Evolutionary conservation across 139 green algal genomes (phyloP).

Genomic region (Picochlorum sp.): DNA sequence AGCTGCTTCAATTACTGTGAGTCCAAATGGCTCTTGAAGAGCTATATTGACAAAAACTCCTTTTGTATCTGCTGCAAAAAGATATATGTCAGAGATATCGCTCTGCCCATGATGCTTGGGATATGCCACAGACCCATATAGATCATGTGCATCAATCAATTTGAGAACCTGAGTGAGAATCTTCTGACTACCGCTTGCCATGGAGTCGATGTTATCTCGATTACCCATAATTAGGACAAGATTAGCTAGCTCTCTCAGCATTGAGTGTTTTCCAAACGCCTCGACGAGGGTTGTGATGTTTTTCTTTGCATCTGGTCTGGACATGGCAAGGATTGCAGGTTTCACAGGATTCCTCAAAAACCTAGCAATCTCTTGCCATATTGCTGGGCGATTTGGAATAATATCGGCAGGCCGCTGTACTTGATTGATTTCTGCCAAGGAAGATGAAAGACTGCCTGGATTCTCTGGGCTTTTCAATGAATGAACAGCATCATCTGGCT

Average conservation of each 20-base stretch:
- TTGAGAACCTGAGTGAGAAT: slow-evolving; percentile 80
- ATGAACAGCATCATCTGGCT: background rate
- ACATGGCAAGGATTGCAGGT: slow-evolving; percentile 89
- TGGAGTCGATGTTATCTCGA: slow-evolving; percentile 74
- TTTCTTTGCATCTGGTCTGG: slow-evolving; percentile 90
- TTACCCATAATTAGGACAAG: slow-evolving; percentile 94
- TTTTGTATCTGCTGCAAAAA: slow-evolving; percentile 58
- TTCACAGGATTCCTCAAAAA: slow-evolving; percentile 90
- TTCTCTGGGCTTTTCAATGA: background rate
- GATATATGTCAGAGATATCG: slow-evolving; percentile 94
- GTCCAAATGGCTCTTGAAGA: slow-evolving; percentile 90
- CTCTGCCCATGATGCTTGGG: slow-evolving; percentile 82
- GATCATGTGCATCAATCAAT: slow-evolving; percentile 86
- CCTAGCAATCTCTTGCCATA: slow-evolving; percentile 50
- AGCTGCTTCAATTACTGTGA: slow-evolving; percentile 91
- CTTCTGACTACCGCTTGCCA: slow-evolving; percentile 61
- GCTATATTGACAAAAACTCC: slow-evolving; percentile 81
- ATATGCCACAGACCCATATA: slow-evolving; percentile 79
- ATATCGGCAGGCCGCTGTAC: background rate
- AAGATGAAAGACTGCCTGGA: no score
- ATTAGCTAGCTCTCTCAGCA: slow-evolving; percentile 83
- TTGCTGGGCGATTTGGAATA: slow-evolving; percentile 43
- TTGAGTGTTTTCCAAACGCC: slow-evolving; percentile 62
- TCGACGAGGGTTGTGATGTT: slow-evolving; percentile 89
- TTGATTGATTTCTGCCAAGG: background rate